A percentile compares a stretch with the other conserved stretches of the same genome.
Conservation (phyloP, 1,284 basidiomycete species). For the Leccinum solheimii region DNA sequence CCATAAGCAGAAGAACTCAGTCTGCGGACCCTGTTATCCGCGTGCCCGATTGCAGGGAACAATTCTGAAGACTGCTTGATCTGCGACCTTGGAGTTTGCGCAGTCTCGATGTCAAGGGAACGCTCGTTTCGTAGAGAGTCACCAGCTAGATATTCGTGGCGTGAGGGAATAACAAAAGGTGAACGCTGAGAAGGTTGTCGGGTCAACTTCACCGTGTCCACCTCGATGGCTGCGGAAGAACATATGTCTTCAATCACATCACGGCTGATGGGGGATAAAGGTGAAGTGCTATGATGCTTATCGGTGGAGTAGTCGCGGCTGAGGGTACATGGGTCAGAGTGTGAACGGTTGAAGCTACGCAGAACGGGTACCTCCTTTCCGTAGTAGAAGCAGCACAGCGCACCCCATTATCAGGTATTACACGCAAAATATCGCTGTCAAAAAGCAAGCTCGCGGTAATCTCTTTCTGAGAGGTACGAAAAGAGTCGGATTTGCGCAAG, state of each 20-base stretch:
- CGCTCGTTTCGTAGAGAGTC: neutral
- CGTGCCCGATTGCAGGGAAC: neutral
- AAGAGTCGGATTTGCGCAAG: slow-evolving; percentile 1
- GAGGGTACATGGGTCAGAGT: slow-evolving; percentile 2
- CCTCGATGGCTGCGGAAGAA: slow-evolving; percentile 1
- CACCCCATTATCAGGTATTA: slow-evolving; percentile 14
- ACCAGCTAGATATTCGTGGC: neutral
- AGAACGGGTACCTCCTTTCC: slow-evolving; percentile 14
- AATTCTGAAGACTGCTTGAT: neutral
- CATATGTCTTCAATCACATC: slow-evolving; percentile 21
- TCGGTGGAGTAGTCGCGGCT: slow-evolving; percentile 9
- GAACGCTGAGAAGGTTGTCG: neutral
- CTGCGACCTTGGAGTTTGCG: neutral
- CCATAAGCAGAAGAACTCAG: slow-evolving; percentile 1
- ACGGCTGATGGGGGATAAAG: slow-evolving; percentile 23
- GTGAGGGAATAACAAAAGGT: neutral
- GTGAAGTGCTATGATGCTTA: slow-evolving; percentile 4
- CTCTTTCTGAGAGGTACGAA: neutral
- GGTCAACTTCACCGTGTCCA: neutral
- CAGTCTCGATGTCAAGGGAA: neutral
- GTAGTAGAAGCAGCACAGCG: neutral
- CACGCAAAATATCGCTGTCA: slow-evolving; percentile 21
- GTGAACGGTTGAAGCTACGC: neutral
- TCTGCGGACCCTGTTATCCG: slow-evolving; percentile 1
- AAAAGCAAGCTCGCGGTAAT: slow-evolving; percentile 8